These are phyloP conservation scores for Colletotrichum theobromicola DNA, from an alignment of 2,329 filamentous ascomycete species.

Conservation along the genomic window DNA sequence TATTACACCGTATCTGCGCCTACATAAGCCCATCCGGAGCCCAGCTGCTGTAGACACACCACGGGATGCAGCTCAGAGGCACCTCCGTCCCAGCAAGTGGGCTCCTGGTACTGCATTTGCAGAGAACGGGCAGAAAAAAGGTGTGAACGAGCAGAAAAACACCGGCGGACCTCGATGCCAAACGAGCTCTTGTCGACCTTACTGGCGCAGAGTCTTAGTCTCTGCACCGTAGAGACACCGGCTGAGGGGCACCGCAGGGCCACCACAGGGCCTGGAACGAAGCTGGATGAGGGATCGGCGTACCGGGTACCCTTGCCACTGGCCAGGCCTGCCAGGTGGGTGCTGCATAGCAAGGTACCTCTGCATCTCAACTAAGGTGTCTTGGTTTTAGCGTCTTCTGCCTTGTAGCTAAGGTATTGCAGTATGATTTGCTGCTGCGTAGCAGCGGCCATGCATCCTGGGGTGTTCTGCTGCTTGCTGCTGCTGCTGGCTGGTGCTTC, in stretches of 20 bases:
- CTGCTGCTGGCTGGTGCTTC: neutral
- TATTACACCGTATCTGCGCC: neutral
- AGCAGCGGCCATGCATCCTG: neutral
- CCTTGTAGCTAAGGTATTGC: neutral
- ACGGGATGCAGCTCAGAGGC: neutral
- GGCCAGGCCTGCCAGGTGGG: neutral
- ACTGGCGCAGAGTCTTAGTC: neutral
- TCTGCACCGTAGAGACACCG: neutral
- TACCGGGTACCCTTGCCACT: slow-evolving; percentile 10
- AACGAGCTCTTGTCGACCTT: neutral
- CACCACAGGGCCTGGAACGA: slow-evolving; percentile 12
- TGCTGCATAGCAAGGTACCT: neutral
- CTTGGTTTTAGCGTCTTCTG: neutral
- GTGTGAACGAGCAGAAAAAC: neutral
- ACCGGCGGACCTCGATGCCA: neutral
- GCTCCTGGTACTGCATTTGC: neutral
- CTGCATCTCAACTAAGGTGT: neutral
- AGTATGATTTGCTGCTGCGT: neutral
- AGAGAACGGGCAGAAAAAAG: slow-evolving; percentile 13
- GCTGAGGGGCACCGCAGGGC: neutral
- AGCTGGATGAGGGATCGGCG: slow-evolving; percentile 13
- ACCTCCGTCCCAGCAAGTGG: slow-evolving; percentile 6
- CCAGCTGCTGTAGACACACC: neutral
- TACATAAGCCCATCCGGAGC: neutral
- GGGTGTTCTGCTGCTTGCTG: neutral